phyloP scores from a whole-genome alignment of 768 basidiomycete genomes.

The Kwoniella sp. region DNA sequence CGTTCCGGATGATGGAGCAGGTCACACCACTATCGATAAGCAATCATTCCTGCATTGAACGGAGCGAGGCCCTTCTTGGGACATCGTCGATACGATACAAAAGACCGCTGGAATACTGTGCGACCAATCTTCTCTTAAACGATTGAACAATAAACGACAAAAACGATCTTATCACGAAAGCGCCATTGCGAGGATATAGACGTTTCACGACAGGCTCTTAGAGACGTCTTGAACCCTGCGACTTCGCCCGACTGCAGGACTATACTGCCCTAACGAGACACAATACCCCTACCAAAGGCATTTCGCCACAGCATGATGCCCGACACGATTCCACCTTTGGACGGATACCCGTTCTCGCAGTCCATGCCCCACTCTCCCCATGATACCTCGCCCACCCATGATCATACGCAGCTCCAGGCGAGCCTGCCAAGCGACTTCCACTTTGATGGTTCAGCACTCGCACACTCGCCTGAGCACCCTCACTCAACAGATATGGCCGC shows the following conservation, averaged over 20 bases:
- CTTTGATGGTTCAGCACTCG: constrained; percentile 4
- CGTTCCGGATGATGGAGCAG: no score
- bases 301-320: background rate
- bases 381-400: background rate
- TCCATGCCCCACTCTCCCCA: constrained; percentile 4
- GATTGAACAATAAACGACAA: background rate
- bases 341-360: constrained; percentile 4
- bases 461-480: constrained; percentile 14
- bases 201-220: constrained; percentile 9
- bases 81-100: constrained; percentile 5
- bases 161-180: background rate
- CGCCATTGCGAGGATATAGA: background rate
- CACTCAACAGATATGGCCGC: constrained; percentile 3
- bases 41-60: no score
- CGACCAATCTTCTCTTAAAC: constrained; percentile 4
- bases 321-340: background rate
- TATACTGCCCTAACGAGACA: no score
- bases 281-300: no score
- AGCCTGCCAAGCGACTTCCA: constrained; percentile 9
- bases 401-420: background rate
- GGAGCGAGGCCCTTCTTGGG: no score
- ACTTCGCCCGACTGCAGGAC: background rate
- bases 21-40: no score
- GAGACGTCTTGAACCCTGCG: background rate
- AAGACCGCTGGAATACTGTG: constrained; percentile 1